Conservation (phyloP, 176 grass and related monocot species). For the Phoenix roebelenii region DNA sequence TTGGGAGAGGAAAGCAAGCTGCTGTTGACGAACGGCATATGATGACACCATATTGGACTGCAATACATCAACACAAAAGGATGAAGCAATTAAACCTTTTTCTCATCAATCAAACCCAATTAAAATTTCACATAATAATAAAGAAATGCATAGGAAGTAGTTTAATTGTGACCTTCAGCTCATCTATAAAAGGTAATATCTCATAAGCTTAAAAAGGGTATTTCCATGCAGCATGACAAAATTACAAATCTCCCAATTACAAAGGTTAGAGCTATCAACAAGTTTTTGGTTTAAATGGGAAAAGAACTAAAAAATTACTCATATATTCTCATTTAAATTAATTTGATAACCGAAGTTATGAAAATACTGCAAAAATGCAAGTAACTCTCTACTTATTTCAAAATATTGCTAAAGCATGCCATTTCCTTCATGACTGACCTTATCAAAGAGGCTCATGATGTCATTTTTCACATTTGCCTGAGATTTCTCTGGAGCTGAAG, state of each 20-base stretch:
- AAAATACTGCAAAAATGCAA: background rate
- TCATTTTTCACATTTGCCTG: constrained; percentile 33
- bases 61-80: constrained; percentile 9
- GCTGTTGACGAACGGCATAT: constrained; percentile 37
- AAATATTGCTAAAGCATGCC: background rate
- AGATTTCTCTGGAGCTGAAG: constrained; percentile 7
- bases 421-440: constrained; percentile 19
- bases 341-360: background rate
- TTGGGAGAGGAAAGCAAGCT: constrained; percentile 23
- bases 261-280: too few relatives aligned
- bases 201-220: too few relatives aligned
- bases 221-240: too few relatives aligned
- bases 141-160: too few relatives aligned
- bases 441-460: constrained; percentile 49
- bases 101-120: too few relatives aligned
- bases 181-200: too few relatives aligned
- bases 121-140: too few relatives aligned
- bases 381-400: background rate
- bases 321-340: too few relatives aligned
- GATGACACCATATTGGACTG: constrained; percentile 35
- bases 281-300: too few relatives aligned
- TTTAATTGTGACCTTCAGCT: too few relatives aligned
- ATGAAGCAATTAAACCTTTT: constrained; percentile 2
- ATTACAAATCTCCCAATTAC: too few relatives aligned
- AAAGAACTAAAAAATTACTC: too few relatives aligned